Evolutionary conservation across 345 rosid species (phyloP).

Genomic region (rapeseed (Brassica napus)): DNA sequence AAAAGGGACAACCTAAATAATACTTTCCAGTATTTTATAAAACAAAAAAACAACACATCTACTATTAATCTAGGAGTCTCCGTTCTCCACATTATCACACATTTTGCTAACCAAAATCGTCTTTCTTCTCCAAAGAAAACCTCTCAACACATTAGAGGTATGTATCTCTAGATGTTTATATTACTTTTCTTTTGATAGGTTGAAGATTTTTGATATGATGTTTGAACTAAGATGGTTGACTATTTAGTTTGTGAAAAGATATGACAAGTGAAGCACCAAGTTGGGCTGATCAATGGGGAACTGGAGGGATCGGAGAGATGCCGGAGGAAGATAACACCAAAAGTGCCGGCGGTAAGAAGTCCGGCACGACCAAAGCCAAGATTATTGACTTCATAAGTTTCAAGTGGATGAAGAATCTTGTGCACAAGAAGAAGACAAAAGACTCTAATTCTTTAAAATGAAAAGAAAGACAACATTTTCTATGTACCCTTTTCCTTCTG

Average conservation of each 20-base stretch:
- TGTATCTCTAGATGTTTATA: not conserved
- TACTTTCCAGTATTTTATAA: not conserved
- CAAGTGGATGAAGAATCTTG: conserved; percentile 62
- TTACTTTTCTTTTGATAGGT: not conserved
- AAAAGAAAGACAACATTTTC: not conserved
- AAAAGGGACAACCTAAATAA: conserved; percentile 22
- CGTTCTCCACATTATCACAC: conserved; percentile 21
- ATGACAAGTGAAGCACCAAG: conserved; percentile 81
- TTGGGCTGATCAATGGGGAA: conserved; percentile 98
- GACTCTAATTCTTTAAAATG: conserved; percentile 20
- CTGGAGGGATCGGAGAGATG: conserved; percentile 66
- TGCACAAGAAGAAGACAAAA: conserved; percentile 46
- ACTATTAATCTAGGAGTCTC: not conserved
- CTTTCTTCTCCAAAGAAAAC: conserved; percentile 25
- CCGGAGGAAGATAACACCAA: conserved; percentile 45
- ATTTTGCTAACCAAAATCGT: conserved; percentile 17
- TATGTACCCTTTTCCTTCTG: not conserved
- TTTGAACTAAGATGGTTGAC: not conserved
- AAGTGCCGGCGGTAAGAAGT: conserved; percentile 41
- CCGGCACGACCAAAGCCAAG: conserved; percentile 39
- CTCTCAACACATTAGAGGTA: conserved; percentile 29
- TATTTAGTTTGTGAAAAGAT: not conserved
- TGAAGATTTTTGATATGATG: not conserved
- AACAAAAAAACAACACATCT: not conserved
- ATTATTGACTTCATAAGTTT: conserved; percentile 44